phyloP scores from a whole-genome alignment of 1,284 basidiomycete species.

The Vanrija sp. region DNA sequence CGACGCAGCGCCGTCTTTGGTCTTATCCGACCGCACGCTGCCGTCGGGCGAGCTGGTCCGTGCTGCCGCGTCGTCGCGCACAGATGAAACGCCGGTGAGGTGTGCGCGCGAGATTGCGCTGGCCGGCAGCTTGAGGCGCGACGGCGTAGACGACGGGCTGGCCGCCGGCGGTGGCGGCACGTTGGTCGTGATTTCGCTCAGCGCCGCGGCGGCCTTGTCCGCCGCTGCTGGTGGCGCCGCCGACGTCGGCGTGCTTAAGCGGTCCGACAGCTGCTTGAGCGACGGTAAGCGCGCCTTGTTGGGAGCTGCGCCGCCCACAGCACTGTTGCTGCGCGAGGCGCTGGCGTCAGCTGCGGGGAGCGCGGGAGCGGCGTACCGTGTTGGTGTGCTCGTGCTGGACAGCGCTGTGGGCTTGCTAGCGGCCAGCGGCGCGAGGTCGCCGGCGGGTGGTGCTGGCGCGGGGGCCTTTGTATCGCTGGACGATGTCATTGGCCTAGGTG shows the following conservation, averaged over 20 bases:
- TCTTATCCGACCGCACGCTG: background rate
- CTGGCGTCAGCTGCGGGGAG: too few relatives aligned
- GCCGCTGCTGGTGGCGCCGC: background rate
- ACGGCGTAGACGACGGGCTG: conserved; percentile 51
- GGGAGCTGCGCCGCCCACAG: background rate
- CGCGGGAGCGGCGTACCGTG: too few relatives aligned
- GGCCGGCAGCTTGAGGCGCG: conserved; percentile 60
- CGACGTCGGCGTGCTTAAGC: conserved; percentile 13
- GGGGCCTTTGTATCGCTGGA: too few relatives aligned
- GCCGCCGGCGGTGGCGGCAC: conserved; percentile 6
- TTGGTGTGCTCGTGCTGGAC: too few relatives aligned
- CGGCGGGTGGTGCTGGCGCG: too few relatives aligned
- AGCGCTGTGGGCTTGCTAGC: too few relatives aligned
- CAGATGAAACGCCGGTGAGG: conserved; percentile 1
- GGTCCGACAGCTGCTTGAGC: conserved; percentile 34
- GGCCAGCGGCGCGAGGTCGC: too few relatives aligned
- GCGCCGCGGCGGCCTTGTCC: conserved; percentile 50
- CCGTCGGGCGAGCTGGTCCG: too few relatives aligned
- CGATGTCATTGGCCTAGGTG: too few relatives aligned
- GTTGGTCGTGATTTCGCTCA: conserved; percentile 49
- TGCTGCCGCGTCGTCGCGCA: background rate
- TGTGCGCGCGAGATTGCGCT: conserved; percentile 56
- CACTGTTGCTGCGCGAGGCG: too few relatives aligned
- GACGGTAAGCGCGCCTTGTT: conserved; percentile 33
- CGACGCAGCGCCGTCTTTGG: background rate